Evolutionary conservation across 2,329 filamentous ascomycete species (phyloP), one percentile per base, ranked within the genome.

Genomic region (Aureobasidium vineae): DNA sequence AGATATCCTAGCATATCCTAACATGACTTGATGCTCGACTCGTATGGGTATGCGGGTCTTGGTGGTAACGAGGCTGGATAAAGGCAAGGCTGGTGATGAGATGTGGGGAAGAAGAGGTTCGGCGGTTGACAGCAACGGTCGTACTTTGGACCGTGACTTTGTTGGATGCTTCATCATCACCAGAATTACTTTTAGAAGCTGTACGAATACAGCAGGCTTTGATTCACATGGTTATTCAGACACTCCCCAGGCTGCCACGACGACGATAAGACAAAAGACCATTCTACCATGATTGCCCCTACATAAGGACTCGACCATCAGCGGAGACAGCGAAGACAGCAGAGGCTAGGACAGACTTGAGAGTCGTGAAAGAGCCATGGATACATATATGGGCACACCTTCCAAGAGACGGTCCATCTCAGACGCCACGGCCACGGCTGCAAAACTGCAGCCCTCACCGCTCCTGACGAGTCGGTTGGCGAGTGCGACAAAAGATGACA

Each of bases 331-430:
- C 15, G 28, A 31, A 56, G 50, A 65, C 50, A 26, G 50, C 15
- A 43, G 38, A 28, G 23, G 36, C 43, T 13, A 47, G 19, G 41
- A 26, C 28, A 31, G 49, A 53, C 47, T 63, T 45, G n/a, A 15
- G 43, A 31, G 31, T 45, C 40, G 28, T 5, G 5, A 43, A 40
- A 41, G 45, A 38, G 38, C 47, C 15, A 67, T 63, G 65, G 65
- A 67, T 21, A 63, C 36, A 28, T 53, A 63, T n/a, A 66, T 57
- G 63, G 52, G 75, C 68, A 75, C 75, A 36, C 74, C 73, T 47
- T 75, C 76, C 52, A 81, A 81, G 72, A 73, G 73, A 61, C 76
- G 79, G 61, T 81, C 79, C 53, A 75, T 81, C 50, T 81, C 79
- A 40, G 79, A 81, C 70, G 74, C 77, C 21, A 76, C 77, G 40